phyloP scores from a whole-genome alignment of 1,284 basidiomycete genomes.

The Termitomyces sp. region DNA sequence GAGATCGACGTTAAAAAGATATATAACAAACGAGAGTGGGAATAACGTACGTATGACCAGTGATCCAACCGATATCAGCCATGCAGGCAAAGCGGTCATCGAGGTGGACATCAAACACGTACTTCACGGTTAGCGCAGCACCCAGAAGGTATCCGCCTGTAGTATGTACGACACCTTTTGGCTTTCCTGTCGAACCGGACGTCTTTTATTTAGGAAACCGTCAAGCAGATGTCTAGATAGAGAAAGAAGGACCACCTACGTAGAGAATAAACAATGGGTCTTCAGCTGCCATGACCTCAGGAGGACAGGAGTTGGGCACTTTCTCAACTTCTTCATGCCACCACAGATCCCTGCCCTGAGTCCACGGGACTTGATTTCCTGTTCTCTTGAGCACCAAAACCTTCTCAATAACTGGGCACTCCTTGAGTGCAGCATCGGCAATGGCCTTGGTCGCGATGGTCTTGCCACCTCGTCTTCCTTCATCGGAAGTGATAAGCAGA shows the following conservation, averaged over 20 bases:
- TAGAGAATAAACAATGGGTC: constrained; percentile 98
- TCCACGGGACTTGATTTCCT: constrained; percentile 81
- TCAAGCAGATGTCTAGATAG: constrained; percentile 4
- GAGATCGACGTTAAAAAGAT: constrained; percentile 1
- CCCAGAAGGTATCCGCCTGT: constrained; percentile 93
- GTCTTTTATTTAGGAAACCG: constrained; percentile 45
- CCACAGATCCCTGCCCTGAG: constrained; percentile 87
- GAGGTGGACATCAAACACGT: constrained; percentile 92
- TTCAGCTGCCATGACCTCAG: constrained; percentile 83
- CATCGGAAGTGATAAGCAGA: constrained; percentile 94
- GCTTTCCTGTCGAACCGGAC: constrained; percentile 93
- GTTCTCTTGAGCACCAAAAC: constrained; percentile 90
- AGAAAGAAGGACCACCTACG: constrained; percentile 44
- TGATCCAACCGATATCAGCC: constrained; percentile 99
- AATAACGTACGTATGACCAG: constrained; percentile 84
- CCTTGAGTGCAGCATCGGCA: constrained; percentile 88
- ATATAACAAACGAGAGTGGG: not conserved
- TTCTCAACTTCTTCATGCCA: constrained; percentile 90
- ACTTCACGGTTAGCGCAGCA: constrained; percentile 87
- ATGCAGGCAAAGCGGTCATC: constrained; percentile 94
- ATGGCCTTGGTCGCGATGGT: constrained; percentile 94
- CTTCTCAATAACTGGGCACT: constrained; percentile 84
- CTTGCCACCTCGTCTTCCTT: constrained; percentile 93
- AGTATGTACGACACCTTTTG: constrained; percentile 95
- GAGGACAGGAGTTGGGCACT: constrained; percentile 87